A percentile compares a stretch with the other conserved stretches of the same genome.
These are phyloP conservation scores for Basidiobolus heterosporus DNA, from an alignment of 371 early-diverging fungal genomes.

Conservation along the genomic window DNA sequence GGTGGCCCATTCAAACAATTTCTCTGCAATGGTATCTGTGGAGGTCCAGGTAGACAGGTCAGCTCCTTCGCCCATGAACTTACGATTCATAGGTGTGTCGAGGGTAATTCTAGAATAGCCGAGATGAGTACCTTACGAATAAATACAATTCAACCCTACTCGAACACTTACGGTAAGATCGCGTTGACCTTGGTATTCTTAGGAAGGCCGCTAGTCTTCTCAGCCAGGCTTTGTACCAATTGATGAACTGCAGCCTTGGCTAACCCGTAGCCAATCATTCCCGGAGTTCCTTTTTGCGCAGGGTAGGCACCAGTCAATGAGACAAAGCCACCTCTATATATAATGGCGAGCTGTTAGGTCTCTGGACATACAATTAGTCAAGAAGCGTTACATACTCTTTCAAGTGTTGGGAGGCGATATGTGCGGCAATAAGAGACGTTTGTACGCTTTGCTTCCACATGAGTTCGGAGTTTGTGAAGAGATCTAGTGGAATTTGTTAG, in stretches of 20 bases:
- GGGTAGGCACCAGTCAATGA: constrained; percentile 72
- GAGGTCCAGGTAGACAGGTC: constrained; percentile 83
- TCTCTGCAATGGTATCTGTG: constrained; percentile 48
- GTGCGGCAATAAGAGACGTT: constrained; percentile 66
- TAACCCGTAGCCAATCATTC: constrained; percentile 87
- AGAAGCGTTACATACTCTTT: constrained; percentile 31
- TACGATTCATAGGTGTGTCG: constrained; percentile 87
- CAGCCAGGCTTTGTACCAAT: constrained; percentile 60
- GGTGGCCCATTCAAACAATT: constrained; percentile 29
- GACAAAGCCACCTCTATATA: constrained; percentile 54
- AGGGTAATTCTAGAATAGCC: constrained; percentile 40
- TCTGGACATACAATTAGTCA: neutral
- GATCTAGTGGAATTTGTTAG: constrained; percentile 20
- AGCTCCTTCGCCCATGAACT: constrained; percentile 63
- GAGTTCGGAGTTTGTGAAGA: constrained; percentile 48
- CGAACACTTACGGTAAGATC: constrained; percentile 54
- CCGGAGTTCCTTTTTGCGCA: constrained; percentile 48
- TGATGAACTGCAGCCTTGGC: constrained; percentile 92
- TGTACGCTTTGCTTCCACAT: constrained; percentile 71
- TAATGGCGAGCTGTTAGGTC: neutral
- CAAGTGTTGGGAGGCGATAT: constrained; percentile 58
- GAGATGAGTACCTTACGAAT: neutral
- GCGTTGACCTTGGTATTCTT: constrained; percentile 45
- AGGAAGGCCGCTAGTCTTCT: constrained; percentile 60
- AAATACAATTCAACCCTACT: neutral